Evolutionary conservation across 2,329 filamentous ascomycete genomes (phyloP).

Genomic region (Seiridium unicorne): DNA sequence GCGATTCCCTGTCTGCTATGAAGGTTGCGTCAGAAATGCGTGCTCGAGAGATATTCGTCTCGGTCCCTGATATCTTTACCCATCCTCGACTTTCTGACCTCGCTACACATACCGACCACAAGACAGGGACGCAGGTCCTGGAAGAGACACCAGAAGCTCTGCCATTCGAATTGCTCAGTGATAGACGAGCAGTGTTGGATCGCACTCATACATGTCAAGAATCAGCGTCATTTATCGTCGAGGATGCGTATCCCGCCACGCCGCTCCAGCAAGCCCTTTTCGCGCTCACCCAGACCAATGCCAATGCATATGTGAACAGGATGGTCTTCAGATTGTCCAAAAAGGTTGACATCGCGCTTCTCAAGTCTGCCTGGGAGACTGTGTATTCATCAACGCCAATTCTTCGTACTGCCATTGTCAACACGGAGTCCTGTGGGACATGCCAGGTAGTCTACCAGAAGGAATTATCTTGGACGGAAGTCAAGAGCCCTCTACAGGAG

Average conservation of each 20-base stretch:
- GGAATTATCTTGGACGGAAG: not conserved
- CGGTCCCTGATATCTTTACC: constrained; percentile 10
- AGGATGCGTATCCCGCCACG: constrained; percentile 9
- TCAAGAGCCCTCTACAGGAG: not conserved
- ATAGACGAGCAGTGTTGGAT: not conserved
- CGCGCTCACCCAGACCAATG: constrained; percentile 18
- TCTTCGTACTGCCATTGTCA: constrained; percentile 18
- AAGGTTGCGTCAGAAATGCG: constrained; percentile 22
- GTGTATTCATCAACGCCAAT: constrained; percentile 9
- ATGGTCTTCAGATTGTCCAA: constrained; percentile 9
- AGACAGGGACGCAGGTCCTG: not conserved
- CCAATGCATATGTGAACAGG: constrained; percentile 25
- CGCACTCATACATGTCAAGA: not conserved
- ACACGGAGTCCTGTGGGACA: constrained; percentile 1
- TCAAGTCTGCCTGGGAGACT: constrained; percentile 13
- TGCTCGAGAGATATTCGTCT: not conserved
- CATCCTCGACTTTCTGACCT: constrained; percentile 2
- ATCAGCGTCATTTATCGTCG: not conserved
- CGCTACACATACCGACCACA: not conserved
- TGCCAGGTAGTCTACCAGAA: constrained; percentile 6
- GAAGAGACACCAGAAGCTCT: not conserved
- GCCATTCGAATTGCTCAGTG: not conserved
- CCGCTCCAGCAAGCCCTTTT: constrained; percentile 27
- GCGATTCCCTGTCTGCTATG: constrained; percentile 14
- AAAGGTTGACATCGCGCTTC: not conserved